Conservation (phyloP, 2,329 filamentous ascomycete species). For the Neofusicoccum sp. region DNA sequence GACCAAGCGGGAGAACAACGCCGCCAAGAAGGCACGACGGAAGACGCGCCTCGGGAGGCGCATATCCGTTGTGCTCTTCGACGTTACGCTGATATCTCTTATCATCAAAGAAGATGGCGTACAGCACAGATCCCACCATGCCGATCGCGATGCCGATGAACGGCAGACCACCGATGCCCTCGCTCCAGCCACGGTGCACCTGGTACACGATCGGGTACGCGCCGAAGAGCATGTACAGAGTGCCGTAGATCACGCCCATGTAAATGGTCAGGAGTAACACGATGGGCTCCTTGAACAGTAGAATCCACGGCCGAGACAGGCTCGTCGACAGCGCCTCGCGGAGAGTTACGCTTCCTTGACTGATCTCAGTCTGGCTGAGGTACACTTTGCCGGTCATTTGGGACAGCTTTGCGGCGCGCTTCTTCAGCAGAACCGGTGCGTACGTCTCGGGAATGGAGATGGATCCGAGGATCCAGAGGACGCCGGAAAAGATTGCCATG, state of each 20-base stretch:
- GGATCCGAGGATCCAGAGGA: conserved; percentile 45
- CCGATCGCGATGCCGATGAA: conserved; percentile 72
- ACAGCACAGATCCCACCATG: conserved; percentile 61
- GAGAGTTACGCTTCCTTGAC: conserved; percentile 48
- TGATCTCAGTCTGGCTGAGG: conserved; percentile 42
- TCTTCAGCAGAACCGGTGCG: conserved; percentile 54
- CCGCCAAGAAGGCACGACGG: conserved; percentile 64
- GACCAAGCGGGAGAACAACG: conserved; percentile 57
- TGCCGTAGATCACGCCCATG: conserved; percentile 61
- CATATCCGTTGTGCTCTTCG: conserved; percentile 54
- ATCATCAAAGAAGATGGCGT: conserved; percentile 46
- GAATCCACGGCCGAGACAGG: conserved; percentile 67
- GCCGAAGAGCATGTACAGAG: conserved; percentile 53
- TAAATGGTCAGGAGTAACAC: conserved; percentile 67
- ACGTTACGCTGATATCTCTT: conserved; percentile 43
- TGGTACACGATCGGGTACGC: conserved; percentile 65
- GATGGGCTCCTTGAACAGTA: conserved; percentile 72
- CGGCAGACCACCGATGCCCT: conserved; percentile 45
- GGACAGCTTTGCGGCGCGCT: conserved; percentile 51
- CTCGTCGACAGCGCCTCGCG: conserved; percentile 57
- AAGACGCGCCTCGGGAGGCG: conserved; percentile 68
- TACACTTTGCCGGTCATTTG: conserved; percentile 58
- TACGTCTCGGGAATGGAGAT: conserved; percentile 53
- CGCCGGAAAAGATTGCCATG: conserved; percentile 51
- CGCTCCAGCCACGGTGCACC: conserved; percentile 40